Base-by-base conservation (phyloP, 257 asterid species). In the Jaltomata sinuosa region DNA sequence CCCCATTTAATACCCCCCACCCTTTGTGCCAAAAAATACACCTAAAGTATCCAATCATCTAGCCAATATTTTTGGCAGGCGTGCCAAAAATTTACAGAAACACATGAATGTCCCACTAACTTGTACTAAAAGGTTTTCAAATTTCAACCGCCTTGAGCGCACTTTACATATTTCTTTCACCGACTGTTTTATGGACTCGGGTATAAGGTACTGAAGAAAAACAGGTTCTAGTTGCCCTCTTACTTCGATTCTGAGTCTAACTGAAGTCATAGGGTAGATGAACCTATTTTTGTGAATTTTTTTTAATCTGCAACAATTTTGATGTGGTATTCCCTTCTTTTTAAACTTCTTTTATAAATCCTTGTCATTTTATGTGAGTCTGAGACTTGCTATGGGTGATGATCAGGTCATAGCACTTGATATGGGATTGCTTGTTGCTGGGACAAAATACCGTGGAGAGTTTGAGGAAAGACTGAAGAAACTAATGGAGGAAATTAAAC, bases 341-440 rank as follows among this genome's bases (percentile, higher is more conserved):
- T 71, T 31, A 40, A 16, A n/a, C n/a, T n/a, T n/a, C n/a, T n/a
- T n/a, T n/a, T n/a, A 16, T 72, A 59, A 11, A 61, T 74, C 19
- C 21, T 40, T 32, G 14, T 32, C 77, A 32, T n/a, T n/a, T 32
- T 85, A 21, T 31, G 50, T 4, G 47, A 34, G 47, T 67, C 3
- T 18, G 45, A 45, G 47, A 61, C 72, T 45, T 36, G 11, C 69
- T 79, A 25, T 29, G 69, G 62, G 32, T 81, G 54, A 38, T 71
- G 45, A 82, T 62, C 74, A 87, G 90, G 90, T 91, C 81, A 91
- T 91, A 86, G 88, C 90, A 50, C 62, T 90, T 19, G 90, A 90
- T 16, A 90, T 87, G 89, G 89, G 91, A 6, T 72, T 84, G 55
- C 87, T 88, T 31, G 85, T 90, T n/a, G 92, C 88, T 52, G 91